Conservation (phyloP, 257 asterid species). For the Solanum tarapatanum region DNA sequence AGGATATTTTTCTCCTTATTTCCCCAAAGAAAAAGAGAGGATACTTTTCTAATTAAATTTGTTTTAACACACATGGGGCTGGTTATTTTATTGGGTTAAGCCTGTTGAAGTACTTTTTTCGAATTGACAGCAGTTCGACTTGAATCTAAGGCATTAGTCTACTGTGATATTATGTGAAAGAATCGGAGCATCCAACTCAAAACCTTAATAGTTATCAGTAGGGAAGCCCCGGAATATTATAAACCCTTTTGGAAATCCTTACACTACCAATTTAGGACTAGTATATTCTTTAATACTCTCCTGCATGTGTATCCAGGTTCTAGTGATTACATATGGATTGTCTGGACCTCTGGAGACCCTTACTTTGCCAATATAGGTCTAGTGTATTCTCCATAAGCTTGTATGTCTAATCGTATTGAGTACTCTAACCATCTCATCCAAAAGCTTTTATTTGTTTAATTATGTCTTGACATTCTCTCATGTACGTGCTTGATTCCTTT, state of each 20-base stretch:
- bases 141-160: neutral
- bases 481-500: neutral
- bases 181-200: neutral
- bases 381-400: neutral
- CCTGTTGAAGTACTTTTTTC: neutral
- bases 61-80: neutral
- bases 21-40: neutral
- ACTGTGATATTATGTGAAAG: neutral
- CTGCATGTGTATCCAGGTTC: neutral
- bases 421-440: neutral
- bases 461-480: neutral
- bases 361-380: neutral
- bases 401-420: neutral
- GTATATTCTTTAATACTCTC: too few relatives aligned
- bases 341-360: neutral
- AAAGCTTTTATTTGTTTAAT: neutral
- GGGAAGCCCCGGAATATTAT: too few relatives aligned
- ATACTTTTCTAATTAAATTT: neutral
- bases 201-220: neutral
- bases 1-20: neutral
- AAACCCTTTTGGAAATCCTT: too few relatives aligned
- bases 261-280: too few relatives aligned
- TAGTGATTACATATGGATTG: neutral
- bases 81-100: neutral
- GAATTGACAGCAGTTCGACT: neutral